These are phyloP conservation scores for Xerocomus brunneocitrinus DNA, from an alignment of 768 basidiomycete species.

Conservation along the genomic window DNA sequence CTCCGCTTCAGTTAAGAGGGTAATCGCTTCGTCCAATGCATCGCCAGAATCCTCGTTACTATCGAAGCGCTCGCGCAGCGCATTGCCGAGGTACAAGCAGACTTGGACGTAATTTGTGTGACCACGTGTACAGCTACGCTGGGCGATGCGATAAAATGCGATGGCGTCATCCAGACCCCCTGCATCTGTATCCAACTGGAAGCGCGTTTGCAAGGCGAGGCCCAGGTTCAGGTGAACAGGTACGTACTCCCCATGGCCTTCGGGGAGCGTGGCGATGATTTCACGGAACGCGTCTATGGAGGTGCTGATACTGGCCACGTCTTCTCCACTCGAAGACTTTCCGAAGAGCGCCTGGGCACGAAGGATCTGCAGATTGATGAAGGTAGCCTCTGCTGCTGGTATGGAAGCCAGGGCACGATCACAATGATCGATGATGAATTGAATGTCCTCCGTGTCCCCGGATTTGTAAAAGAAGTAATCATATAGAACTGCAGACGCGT, in stretches of 20 bases:
- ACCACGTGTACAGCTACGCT: conserved; percentile 5
- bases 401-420: conserved; percentile 12
- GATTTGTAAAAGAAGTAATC: conserved; percentile 5
- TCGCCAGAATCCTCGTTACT: conserved; percentile 1
- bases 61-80: conserved; percentile 11
- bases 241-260: conserved; percentile 11
- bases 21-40: conserved; percentile 23
- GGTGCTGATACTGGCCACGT: conserved; percentile 3
- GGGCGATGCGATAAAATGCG: conserved; percentile 10
- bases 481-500: conserved; percentile 5
- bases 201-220: conserved; percentile 18
- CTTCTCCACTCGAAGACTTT: conserved; percentile 8
- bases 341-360: conserved; percentile 17
- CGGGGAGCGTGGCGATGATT: conserved; percentile 6
- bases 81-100: conserved; percentile 16
- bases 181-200: not conserved
- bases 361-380: conserved; percentile 3
- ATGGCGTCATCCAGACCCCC: conserved; percentile 26
- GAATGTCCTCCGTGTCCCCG: conserved; percentile 14
- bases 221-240: conserved; percentile 11
- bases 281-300: conserved; percentile 13
- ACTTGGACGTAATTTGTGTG: conserved; percentile 4
- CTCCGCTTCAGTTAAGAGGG: conserved; percentile 18
- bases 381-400: not conserved
- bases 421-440: conserved; percentile 18